Evolutionary conservation across 192 early-diverging fungal species (phyloP).

Genomic region (Podochytrium sp.): DNA sequence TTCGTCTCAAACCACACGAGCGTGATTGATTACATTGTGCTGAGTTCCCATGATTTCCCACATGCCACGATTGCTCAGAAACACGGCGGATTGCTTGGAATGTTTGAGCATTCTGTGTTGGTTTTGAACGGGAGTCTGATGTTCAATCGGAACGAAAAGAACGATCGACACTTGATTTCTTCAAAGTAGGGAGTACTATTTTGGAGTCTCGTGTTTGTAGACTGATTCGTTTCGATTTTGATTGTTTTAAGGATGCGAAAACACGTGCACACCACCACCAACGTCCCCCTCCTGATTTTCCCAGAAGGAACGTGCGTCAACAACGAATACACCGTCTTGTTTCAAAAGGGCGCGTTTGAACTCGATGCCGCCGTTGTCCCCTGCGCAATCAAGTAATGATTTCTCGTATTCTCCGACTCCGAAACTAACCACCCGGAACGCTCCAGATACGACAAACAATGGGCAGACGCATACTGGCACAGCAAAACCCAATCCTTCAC

Average conservation of each 20-base stretch:
- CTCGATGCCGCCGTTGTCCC: conserved; percentile 54
- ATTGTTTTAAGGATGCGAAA: conserved; percentile 49
- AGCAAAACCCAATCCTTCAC: conserved; percentile 56
- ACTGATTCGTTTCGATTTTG: background rate
- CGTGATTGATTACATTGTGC: conserved; percentile 57
- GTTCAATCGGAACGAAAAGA: conserved; percentile 61
- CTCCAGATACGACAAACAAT: conserved; percentile 51
- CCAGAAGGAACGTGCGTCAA: conserved; percentile 65
- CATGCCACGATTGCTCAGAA: conserved; percentile 59
- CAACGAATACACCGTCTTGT: conserved; percentile 63
- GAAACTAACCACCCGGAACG: conserved; percentile 3
- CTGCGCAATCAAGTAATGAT: conserved; percentile 50
- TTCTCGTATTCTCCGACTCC: background rate
- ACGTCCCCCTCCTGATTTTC: conserved; percentile 56
- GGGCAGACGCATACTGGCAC: conserved; percentile 63
- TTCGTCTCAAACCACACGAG: conserved; percentile 64
- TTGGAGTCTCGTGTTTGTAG: background rate
- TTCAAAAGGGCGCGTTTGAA: conserved; percentile 66
- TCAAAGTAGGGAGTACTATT: conserved; percentile 40
- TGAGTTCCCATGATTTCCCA: conserved; percentile 54
- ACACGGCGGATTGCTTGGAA: conserved; percentile 53
- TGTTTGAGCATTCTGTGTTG: conserved; percentile 53
- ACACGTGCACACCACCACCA: conserved; percentile 45
- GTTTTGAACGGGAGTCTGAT: conserved; percentile 52
- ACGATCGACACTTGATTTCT: conserved; percentile 48